Conservation (phyloP, 2,329 filamentous ascomycete genomes). For the Gaeumannomyces tritici region DNA sequence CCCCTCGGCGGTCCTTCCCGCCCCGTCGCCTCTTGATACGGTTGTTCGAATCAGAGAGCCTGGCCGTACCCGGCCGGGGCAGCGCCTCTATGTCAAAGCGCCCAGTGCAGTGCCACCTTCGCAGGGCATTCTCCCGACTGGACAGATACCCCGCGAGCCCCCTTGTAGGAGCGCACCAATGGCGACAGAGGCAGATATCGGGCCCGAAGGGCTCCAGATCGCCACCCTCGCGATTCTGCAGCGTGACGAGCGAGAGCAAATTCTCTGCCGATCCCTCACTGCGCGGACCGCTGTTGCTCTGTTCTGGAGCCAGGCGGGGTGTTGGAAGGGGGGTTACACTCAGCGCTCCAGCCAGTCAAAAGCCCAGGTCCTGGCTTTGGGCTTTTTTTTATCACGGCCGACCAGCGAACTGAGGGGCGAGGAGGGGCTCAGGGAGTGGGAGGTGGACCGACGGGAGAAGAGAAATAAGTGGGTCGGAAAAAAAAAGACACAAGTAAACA, state of each 20-base stretch:
- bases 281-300: no score
- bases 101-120: neutral
- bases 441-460: neutral
- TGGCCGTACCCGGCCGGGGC: neutral
- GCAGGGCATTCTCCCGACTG: neutral
- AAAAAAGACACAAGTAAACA: neutral
- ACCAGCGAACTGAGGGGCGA: neutral
- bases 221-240: neutral
- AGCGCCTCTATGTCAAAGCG: no score
- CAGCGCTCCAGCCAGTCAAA: no score
- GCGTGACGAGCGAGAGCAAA: neutral
- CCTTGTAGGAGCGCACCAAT: neutral
- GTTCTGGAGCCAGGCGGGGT: no score
- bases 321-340: no score
- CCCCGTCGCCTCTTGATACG: neutral
- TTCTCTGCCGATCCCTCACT: no score
- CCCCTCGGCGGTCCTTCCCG: neutral
- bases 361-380: no score
- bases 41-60: neutral
- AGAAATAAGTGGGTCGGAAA: neutral
- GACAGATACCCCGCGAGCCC: neutral
- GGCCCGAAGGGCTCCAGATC: neutral
- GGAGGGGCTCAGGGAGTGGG: neutral
- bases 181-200: neutral
- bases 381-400: neutral